Percentiles rank a stretch among this genome's conserved stretches.
phyloP scores from a whole-genome alignment of 2,329 filamentous ascomycete species.

The Calycina marina region DNA sequence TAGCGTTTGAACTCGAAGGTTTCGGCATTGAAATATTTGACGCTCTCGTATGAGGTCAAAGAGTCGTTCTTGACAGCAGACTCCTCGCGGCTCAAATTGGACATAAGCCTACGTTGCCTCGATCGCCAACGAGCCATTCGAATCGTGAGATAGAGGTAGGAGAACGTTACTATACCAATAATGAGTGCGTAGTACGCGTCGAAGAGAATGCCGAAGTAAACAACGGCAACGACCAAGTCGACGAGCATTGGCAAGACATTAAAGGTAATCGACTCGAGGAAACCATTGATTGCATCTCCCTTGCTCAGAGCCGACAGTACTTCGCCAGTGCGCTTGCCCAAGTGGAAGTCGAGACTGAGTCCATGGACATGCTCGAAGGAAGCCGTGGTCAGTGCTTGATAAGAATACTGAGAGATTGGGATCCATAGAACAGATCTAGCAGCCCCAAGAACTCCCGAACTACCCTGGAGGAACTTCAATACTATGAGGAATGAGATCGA shows the following conservation, averaged over 20 bases:
- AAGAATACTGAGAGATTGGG: conserved; percentile 92
- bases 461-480: conserved; percentile 73
- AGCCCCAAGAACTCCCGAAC: conserved; percentile 75
- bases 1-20: conserved; percentile 65
- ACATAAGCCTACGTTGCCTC: conserved; percentile 83
- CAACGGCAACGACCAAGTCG: conserved; percentile 74
- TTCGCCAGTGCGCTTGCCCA: conserved; percentile 92
- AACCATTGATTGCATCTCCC: conserved; percentile 88
- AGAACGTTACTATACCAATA: conserved; percentile 80
- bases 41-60: conserved; percentile 94
- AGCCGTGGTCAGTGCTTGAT: conserved; percentile 82
- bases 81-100: conserved; percentile 86
- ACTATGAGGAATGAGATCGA: conserved; percentile 63
- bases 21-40: conserved; percentile 83
- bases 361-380: conserved; percentile 96
- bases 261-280: conserved; percentile 92
- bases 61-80: conserved; percentile 98
- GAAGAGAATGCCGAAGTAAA: conserved; percentile 63
- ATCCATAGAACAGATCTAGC: conserved; percentile 81
- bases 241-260: conserved; percentile 90
- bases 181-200: conserved; percentile 85
- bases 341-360: conserved; percentile 88
- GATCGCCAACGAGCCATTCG: conserved; percentile 89
- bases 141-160: conserved; percentile 92
- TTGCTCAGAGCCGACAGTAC: conserved; percentile 93